Conservation (phyloP, 345 rosid species). For the Linum tenue region DNA sequence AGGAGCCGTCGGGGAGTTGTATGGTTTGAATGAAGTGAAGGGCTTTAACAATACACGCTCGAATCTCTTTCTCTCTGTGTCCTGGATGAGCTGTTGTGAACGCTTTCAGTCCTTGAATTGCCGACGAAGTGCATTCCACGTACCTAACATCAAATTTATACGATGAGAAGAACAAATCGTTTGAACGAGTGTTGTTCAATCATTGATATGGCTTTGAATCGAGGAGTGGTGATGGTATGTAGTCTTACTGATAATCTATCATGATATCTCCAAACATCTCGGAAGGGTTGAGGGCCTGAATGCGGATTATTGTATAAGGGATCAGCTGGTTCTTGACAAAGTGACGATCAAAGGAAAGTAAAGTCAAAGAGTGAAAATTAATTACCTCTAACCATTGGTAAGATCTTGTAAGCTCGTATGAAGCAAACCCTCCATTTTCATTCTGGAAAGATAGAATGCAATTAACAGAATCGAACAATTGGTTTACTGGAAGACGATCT, state of each 20-base stretch:
- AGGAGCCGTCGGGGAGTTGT: slow-evolving; percentile 59
- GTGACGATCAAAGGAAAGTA: not conserved
- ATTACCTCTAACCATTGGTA: slow-evolving; percentile 57
- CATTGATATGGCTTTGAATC: too few species aligned
- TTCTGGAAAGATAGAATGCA: slow-evolving; percentile 55
- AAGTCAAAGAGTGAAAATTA: not conserved
- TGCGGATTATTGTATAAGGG: not conserved
- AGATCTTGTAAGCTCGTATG: slow-evolving; percentile 73
- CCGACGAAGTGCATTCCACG: slow-evolving; percentile 78
- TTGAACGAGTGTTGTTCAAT: not conserved
- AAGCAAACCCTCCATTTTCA: slow-evolving; percentile 59
- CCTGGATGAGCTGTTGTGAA: slow-evolving; percentile 27
- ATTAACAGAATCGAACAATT: slow-evolving; percentile 44
- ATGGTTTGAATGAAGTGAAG: slow-evolving; percentile 34
- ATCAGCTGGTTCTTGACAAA: not conserved
- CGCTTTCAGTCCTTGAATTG: slow-evolving; percentile 43
- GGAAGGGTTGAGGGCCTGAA: slow-evolving; percentile 61
- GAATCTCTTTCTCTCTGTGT: slow-evolving; percentile 32
- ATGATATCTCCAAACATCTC: slow-evolving; percentile 56
- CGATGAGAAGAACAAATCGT: not conserved
- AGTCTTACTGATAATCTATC: slow-evolving; percentile 58
- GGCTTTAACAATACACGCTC: slow-evolving; percentile 36
- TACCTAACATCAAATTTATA: slow-evolving; percentile 23
- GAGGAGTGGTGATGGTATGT: not conserved
- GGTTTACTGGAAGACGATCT: slow-evolving; percentile 29